Conservation (phyloP, 2,329 filamentous ascomycete genomes). For the Stagonosporopsis cucurbitacearum region DNA sequence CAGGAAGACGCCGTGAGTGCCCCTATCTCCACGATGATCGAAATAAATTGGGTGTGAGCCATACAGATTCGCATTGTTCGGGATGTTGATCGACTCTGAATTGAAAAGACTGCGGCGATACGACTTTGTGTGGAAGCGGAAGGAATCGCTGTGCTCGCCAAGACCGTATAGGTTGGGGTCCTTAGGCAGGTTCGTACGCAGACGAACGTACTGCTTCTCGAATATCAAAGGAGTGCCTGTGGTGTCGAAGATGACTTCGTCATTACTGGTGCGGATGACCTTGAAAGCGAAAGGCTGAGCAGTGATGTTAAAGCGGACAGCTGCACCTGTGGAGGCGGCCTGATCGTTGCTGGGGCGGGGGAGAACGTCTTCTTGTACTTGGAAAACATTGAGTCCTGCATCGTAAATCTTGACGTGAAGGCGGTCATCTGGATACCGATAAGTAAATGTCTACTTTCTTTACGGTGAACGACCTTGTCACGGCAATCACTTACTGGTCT, state of each 20-base stretch:
- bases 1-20: conserved; percentile 48
- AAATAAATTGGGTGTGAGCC: conserved; percentile 77
- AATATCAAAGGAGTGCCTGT: conserved; percentile 72
- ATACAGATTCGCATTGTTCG: conserved; percentile 70
- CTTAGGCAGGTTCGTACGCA: conserved; percentile 72
- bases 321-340: conserved; percentile 45
- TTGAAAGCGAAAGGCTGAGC: conserved; percentile 72
- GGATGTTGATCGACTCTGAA: conserved; percentile 68
- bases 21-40: conserved; percentile 66
- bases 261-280: conserved; percentile 64
- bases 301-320: conserved; percentile 62
- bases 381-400: conserved; percentile 71
- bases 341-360: conserved; percentile 61
- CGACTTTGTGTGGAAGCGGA: conserved; percentile 70
- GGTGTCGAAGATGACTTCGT: conserved; percentile 72
- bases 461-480: not conserved
- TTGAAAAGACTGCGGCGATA: conserved; percentile 75
- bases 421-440: conserved; percentile 61
- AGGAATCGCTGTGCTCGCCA: conserved; percentile 76
- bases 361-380: conserved; percentile 73
- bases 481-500: conserved; percentile 57
- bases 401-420: conserved; percentile 79
- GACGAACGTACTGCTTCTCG: conserved; percentile 76
- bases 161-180: conserved; percentile 78
- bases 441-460: not conserved